phyloP scores from a whole-genome alignment of 139 green algal species.

The Coccomyxa sp. region DNA sequence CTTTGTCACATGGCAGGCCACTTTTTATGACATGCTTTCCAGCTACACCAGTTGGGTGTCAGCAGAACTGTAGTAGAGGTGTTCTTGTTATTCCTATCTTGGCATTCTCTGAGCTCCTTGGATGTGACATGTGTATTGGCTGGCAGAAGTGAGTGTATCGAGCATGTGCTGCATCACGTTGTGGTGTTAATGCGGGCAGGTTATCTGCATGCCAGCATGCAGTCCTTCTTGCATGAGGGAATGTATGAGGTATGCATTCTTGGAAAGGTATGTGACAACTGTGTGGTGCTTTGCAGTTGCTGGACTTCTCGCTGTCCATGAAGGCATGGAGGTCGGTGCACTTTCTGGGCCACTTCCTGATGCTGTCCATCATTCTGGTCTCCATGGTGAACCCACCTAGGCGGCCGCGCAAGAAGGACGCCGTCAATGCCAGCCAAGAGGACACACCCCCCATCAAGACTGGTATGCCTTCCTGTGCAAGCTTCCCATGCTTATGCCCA shows the following conservation, averaged over 20 bases:
- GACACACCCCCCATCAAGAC: background rate
- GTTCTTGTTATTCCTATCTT: background rate
- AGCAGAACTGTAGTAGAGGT: too few species aligned
- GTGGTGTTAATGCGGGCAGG: background rate
- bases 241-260: background rate
- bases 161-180: too few species aligned
- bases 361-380: conserved; percentile 34
- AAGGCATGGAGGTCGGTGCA: conserved; percentile 35
- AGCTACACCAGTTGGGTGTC: too few species aligned
- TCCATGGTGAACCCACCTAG: conserved; percentile 22
- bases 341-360: conserved; percentile 35
- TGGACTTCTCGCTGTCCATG: conserved; percentile 23
- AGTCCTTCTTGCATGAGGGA: background rate
- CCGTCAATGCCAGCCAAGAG: background rate
- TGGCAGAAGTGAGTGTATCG: background rate
- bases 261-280: background rate
- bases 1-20: background rate
- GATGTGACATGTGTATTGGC: background rate
- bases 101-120: background rate
- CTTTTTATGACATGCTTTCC: background rate
- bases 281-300: conserved; percentile 22
- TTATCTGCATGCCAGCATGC: too few species aligned
- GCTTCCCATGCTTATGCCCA: too few species aligned
- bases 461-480: background rate
- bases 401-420: conserved; percentile 4